phyloP scores from a whole-genome alignment of 257 asterid genomes.

The Nicotiana noctiflora region DNA sequence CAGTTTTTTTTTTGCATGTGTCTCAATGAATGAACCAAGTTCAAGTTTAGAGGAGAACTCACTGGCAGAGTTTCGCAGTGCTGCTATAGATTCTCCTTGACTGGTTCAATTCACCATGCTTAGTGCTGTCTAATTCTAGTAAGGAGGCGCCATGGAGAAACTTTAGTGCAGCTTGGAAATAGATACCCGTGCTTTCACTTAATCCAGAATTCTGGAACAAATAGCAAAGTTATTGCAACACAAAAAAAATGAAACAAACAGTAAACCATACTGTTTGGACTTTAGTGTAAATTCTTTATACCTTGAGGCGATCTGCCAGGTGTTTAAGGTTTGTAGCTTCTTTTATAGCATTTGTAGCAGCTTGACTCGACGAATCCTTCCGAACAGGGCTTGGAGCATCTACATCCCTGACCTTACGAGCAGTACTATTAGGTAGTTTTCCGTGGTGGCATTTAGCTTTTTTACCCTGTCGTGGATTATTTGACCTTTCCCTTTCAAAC shows the following conservation, averaged over 20 bases:
- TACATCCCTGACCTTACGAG: conserved; percentile 45
- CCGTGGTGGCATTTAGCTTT: conserved; percentile 50
- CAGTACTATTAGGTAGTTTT: conserved; percentile 34
- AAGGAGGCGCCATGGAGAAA: conserved; percentile 94
- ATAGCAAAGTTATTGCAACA: conserved; percentile 14
- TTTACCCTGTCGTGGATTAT: conserved; percentile 42
- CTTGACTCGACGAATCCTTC: conserved; percentile 81
- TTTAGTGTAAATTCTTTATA: conserved; percentile 11
- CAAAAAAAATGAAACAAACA: conserved; percentile 13
- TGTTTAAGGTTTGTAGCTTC: conserved; percentile 97
- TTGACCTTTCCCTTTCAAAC: conserved; percentile 34
- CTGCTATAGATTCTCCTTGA: conserved; percentile 74
- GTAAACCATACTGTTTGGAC: neutral
- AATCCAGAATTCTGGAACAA: conserved; percentile 73
- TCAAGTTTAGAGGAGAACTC: conserved; percentile 25
- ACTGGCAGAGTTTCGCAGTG: conserved; percentile 98
- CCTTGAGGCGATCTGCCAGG: conserved; percentile 94
- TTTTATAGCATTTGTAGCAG: conserved; percentile 78
- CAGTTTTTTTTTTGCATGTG: neutral
- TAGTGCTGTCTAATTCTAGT: conserved; percentile 65
- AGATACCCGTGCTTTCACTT: conserved; percentile 59
- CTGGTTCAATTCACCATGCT: conserved; percentile 65
- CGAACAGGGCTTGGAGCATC: conserved; percentile 75
- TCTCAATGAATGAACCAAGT: neutral
- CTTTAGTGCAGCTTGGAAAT: conserved; percentile 92